A percentile compares a stretch with the other conserved stretches of the same genome.
phyloP scores from a whole-genome alignment of 352 stramenopile species.

The Phytophthora ohioensis region DNA sequence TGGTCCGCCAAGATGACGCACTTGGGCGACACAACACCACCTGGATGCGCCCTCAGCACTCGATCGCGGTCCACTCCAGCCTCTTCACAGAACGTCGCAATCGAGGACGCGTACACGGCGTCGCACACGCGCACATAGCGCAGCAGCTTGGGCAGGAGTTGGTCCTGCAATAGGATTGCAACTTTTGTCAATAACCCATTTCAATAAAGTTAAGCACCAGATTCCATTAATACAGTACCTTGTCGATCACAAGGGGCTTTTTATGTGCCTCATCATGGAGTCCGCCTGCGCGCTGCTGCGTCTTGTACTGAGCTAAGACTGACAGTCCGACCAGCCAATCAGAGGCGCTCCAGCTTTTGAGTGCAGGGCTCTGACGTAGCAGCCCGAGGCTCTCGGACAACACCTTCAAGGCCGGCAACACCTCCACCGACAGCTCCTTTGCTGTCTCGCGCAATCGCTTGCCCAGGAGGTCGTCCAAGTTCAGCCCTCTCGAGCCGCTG shows the following conservation, averaged over 20 bases:
- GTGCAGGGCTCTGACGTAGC: conserved; percentile 60
- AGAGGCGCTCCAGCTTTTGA: conserved; percentile 76
- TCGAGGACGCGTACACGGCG: conserved; percentile 70
- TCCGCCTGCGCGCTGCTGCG: conserved; percentile 40
- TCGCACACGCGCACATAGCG: conserved; percentile 74
- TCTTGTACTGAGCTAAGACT: conserved; percentile 79
- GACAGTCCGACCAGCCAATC: conserved; percentile 88
- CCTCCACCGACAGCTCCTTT: conserved; percentile 62
- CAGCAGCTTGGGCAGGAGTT: conserved; percentile 41
- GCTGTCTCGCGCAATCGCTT: conserved; percentile 37
- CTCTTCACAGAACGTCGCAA: conserved; percentile 63
- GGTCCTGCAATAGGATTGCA: conserved; percentile 15
- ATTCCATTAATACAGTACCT: conserved; percentile 19
- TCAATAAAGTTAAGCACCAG: background rate
- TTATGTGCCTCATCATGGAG: conserved; percentile 39
- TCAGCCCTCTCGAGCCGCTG: conserved; percentile 2
- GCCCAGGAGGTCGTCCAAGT: conserved; percentile 36
- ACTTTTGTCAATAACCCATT: conserved; percentile 5
- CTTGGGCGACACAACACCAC: conserved; percentile 83
- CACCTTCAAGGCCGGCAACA: conserved; percentile 79
- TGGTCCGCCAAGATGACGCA: conserved; percentile 74
- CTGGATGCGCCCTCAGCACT: conserved; percentile 61
- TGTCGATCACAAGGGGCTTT: conserved; percentile 35
- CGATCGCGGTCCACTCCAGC: conserved; percentile 45
- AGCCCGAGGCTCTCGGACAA: conserved; percentile 76